Conservation (phyloP, 331 rosid genomes). For the Quercus tomentella region DNA sequence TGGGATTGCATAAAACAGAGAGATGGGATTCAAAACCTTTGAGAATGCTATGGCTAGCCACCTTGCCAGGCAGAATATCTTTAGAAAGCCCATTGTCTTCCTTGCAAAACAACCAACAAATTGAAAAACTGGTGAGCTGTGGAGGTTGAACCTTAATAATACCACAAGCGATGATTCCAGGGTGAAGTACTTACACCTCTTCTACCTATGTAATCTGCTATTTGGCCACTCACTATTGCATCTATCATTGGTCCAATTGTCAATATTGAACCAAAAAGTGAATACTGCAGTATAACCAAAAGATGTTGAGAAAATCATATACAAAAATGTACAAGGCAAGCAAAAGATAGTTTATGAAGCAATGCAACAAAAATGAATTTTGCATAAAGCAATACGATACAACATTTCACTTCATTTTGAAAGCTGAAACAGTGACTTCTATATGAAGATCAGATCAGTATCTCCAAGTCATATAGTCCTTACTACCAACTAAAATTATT, state of each 20-base stretch:
- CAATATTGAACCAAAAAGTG: constrained; percentile 78
- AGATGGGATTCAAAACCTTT: constrained; percentile 37
- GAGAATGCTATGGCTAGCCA: constrained; percentile 61
- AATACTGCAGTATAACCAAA: constrained; percentile 44
- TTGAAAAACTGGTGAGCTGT: background rate
- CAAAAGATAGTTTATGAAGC: background rate
- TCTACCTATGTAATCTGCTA: constrained; percentile 72
- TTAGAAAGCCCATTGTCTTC: constrained; percentile 71
- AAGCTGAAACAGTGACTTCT: background rate
- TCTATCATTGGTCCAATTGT: constrained; percentile 93
- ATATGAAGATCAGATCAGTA: background rate
- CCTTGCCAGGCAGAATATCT: constrained; percentile 66
- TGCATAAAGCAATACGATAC: background rate
- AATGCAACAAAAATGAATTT: background rate
- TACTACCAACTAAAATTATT: background rate
- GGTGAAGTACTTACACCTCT: constrained; percentile 57
- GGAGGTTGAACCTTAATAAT: background rate
- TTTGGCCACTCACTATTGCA: constrained; percentile 64
- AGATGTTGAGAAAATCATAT: background rate
- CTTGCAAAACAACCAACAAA: constrained; percentile 7
- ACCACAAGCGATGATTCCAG: background rate
- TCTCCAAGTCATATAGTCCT: background rate
- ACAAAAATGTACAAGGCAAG: background rate
- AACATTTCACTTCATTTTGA: background rate
- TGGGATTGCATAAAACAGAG: background rate